A percentile compares a stretch with the other conserved stretches of the same genome.
phyloP scores from a whole-genome alignment of 2,329 filamentous ascomycete species.

The Escovopsis weberi region DNA sequence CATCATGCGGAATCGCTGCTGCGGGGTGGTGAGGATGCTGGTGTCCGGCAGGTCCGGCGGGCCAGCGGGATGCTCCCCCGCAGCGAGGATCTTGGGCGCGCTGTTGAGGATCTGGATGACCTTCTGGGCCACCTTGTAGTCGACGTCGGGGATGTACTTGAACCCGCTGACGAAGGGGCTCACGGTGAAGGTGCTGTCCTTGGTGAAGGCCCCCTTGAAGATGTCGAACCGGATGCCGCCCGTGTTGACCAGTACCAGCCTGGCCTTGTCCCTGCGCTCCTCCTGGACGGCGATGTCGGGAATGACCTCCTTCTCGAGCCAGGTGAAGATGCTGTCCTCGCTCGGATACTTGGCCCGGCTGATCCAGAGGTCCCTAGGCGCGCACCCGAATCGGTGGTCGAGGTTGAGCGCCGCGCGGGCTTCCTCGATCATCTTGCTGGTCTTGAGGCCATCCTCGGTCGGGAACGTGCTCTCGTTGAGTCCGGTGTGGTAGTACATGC shows the following conservation, averaged over 20 bases:
- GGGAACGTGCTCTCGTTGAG: slow-evolving; percentile 59
- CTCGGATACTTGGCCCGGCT: slow-evolving; percentile 60
- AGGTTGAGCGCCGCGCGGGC: slow-evolving; percentile 59
- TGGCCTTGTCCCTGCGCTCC: slow-evolving; percentile 43
- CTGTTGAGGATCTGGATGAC: slow-evolving; percentile 47
- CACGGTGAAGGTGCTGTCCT: slow-evolving; percentile 71
- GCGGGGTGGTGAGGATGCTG: slow-evolving; percentile 34
- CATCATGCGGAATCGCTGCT: slow-evolving; percentile 20
- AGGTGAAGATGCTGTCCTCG: slow-evolving; percentile 63
- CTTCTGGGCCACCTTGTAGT: slow-evolving; percentile 58
- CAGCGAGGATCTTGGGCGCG: slow-evolving; percentile 32
- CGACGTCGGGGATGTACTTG: slow-evolving; percentile 63
- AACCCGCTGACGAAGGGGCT: slow-evolving; percentile 79
- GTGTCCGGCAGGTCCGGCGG: slow-evolving; percentile 19
- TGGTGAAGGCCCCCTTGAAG: slow-evolving; percentile 81
- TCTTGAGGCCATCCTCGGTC: slow-evolving; percentile 59
- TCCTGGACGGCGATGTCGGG: slow-evolving; percentile 48
- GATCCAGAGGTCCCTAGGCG: slow-evolving; percentile 70
- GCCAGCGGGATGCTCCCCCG: slow-evolving; percentile 6
- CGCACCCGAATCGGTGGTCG: slow-evolving; percentile 67
- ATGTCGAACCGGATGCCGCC: slow-evolving; percentile 92
- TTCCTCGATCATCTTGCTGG: slow-evolving; percentile 52
- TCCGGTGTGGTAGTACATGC: slow-evolving; percentile 66
- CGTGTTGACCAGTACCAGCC: slow-evolving; percentile 70
- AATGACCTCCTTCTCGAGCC: slow-evolving; percentile 63